Percentiles rank a stretch among this genome's conserved stretches.
Evolutionary conservation across 2,329 filamentous ascomycete genomes (phyloP).

Genomic region (Penicillium sp.): DNA sequence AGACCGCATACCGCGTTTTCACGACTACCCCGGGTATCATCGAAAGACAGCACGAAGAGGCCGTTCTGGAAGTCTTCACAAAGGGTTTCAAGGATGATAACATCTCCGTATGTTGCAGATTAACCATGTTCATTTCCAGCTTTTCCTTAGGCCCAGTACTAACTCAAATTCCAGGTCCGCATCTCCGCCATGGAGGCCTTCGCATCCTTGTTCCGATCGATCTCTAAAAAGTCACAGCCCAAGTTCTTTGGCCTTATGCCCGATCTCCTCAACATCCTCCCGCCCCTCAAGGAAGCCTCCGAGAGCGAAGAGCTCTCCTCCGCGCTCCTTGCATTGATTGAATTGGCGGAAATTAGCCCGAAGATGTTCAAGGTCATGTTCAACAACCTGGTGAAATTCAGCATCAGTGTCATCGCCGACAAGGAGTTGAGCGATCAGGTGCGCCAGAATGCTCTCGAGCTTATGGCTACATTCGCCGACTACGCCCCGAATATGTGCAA

Average conservation of each 20-base stretch:
- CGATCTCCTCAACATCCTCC: conserved; percentile 90
- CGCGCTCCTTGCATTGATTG: conserved; percentile 86
- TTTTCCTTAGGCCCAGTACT: neutral
- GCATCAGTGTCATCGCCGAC: conserved; percentile 89
- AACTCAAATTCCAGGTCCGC: conserved; percentile 64
- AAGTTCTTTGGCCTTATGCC: conserved; percentile 88
- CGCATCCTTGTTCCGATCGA: conserved; percentile 89
- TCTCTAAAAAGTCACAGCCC: conserved; percentile 81
- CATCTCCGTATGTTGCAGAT: conserved; percentile 61
- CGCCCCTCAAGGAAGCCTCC: conserved; percentile 86
- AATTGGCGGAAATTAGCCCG: conserved; percentile 88
- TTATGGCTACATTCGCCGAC: conserved; percentile 98
- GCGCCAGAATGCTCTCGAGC: conserved; percentile 90
- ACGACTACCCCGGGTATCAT: conserved; percentile 94
- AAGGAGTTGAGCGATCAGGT: conserved; percentile 90
- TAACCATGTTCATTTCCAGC: neutral
- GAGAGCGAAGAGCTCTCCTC: conserved; percentile 91
- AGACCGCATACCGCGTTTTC: conserved; percentile 93
- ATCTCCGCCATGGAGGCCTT: conserved; percentile 96
- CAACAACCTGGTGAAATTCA: conserved; percentile 88
- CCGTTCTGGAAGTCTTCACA: conserved; percentile 84
- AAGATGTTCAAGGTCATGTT: conserved; percentile 99
- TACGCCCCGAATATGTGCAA: conserved; percentile 92
- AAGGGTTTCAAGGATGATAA: conserved; percentile 90
- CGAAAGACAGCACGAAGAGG: conserved; percentile 89